Conservation (phyloP, 2,329 filamentous ascomycete genomes). For the Venturia carpophila region DNA sequence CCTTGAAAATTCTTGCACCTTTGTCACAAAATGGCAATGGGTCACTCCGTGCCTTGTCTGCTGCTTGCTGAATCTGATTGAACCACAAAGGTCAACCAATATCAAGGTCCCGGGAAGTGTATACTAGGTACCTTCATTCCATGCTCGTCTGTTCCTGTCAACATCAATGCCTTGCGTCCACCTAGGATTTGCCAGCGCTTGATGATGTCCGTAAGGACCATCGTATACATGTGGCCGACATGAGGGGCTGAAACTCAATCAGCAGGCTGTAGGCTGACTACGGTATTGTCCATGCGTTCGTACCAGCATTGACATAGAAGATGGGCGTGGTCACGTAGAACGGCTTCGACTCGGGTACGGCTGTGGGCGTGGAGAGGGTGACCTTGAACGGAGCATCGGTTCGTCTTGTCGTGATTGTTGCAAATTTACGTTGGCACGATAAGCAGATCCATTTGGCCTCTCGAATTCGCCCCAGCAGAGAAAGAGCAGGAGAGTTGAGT, state of each 20-base stretch:
- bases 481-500: not conserved
- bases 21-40: conserved; percentile 84
- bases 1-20: conserved; percentile 71
- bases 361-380: not conserved
- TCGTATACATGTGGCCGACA: conserved; percentile 88
- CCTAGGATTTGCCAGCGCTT: conserved; percentile 84
- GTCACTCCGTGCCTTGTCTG: conserved; percentile 58
- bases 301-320: conserved; percentile 96
- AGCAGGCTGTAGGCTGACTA: not conserved
- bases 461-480: not conserved
- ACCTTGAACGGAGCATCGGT: not conserved
- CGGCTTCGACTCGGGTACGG: conserved; percentile 52
- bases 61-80: conserved; percentile 58
- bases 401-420: not conserved
- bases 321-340: conserved; percentile 96
- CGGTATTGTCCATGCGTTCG: conserved; percentile 23
- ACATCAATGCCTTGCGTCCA: conserved; percentile 62
- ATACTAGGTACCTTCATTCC: conserved; percentile 70
- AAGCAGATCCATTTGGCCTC: conserved; percentile 4
- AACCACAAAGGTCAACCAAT: not conserved
- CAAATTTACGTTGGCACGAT: conserved; percentile 8
- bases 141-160: conserved; percentile 94
- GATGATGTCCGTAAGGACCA: conserved; percentile 82
- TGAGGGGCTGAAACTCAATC: conserved; percentile 60
- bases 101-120: too few relatives aligned